Base-by-base conservation (phyloP, 169 alveolate species). In the Cryptosporidium xiaoi region DNA sequence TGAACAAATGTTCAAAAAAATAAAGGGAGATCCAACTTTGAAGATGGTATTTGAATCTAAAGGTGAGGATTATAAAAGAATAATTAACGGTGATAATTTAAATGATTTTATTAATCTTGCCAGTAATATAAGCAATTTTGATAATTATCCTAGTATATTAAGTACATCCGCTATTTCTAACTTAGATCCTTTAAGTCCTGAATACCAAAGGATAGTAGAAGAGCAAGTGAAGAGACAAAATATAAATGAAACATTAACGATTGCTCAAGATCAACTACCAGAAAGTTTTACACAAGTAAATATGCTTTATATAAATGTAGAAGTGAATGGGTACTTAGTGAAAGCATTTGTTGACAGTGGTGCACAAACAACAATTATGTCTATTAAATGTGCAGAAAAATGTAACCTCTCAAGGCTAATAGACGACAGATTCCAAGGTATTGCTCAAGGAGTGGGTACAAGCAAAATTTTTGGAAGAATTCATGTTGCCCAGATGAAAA, bases 311-410 rank as follows among this genome's bases (percentile, higher is more conserved):
- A 93, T 98, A 60, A 94, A 94, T 58, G 92, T 93, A 31, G 96
- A 93, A 68, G 93, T 98, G 50, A 97, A 97, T 92, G 94, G 95
- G 27, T 93, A 93, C 3, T 94, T 92, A 36, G 85, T 96, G 29
- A 92, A 94, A 60, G 99, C 99, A 15, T 94, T 98, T 64, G 99
- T 98, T 15, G 99, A 98, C 90, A 95, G 98, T 62, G 99, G 99
- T 15, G 99, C 99, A 2, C 98, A 98, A 92, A 91, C 96, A 50
- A 95, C 98, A 24, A 95, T 98, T 46, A 96, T 98, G 97, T 95
- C 98, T 34, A 84, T 90, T 53, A 89, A 90, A 34, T 93, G 97
- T 65, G 99, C 99, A 34, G 96, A 93, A 90, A 91, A 92, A 87
- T 96, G 99, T 85, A 93, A 94, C 69, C 90, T 98, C 46, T 84